Conservation (phyloP, 495 filamentous ascomycete genomes). For the Talaromyces nanjingensis region DNA sequence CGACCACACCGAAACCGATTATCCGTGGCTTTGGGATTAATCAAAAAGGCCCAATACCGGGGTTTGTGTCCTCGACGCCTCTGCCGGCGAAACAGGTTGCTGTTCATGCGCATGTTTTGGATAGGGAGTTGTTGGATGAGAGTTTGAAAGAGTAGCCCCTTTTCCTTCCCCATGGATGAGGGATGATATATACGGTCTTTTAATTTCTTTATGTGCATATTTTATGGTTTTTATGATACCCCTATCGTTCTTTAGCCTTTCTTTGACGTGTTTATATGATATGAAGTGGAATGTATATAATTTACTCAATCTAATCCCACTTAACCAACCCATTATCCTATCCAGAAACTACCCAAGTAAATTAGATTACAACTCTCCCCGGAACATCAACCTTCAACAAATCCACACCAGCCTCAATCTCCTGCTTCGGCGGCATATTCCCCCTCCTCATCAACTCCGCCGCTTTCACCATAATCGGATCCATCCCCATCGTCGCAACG, state of each 20-base stretch:
- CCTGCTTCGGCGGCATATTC: slow-evolving; percentile 74
- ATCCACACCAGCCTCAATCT: slow-evolving; percentile 68
- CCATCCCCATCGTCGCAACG: slow-evolving; percentile 82
- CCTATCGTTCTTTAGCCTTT: neutral
- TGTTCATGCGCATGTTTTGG: slow-evolving; percentile 28
- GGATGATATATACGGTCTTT: neutral
- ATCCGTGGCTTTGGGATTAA: slow-evolving; percentile 31
- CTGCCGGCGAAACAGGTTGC: slow-evolving; percentile 23
- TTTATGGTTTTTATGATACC: slow-evolving; percentile 6
- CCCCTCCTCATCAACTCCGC: slow-evolving; percentile 80
- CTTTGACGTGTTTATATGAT: neutral
- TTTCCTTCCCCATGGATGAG: too few relatives aligned
- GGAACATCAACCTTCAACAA: slow-evolving; percentile 55
- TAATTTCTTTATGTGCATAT: slow-evolving; percentile 9
- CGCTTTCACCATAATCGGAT: slow-evolving; percentile 76
- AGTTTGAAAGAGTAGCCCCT: slow-evolving; percentile 16
- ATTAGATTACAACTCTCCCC: slow-evolving; percentile 40
- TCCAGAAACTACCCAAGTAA: neutral
- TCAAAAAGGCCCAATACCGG: slow-evolving; percentile 41
- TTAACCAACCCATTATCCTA: neutral
- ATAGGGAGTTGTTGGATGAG: slow-evolving; percentile 34
- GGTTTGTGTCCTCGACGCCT: slow-evolving; percentile 20
- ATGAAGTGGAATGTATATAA: neutral
- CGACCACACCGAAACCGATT: slow-evolving; percentile 15
- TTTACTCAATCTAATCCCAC: neutral